Conservation (phyloP, 805 yeast genomes). For the Blastobotrys muscicola region DNA sequence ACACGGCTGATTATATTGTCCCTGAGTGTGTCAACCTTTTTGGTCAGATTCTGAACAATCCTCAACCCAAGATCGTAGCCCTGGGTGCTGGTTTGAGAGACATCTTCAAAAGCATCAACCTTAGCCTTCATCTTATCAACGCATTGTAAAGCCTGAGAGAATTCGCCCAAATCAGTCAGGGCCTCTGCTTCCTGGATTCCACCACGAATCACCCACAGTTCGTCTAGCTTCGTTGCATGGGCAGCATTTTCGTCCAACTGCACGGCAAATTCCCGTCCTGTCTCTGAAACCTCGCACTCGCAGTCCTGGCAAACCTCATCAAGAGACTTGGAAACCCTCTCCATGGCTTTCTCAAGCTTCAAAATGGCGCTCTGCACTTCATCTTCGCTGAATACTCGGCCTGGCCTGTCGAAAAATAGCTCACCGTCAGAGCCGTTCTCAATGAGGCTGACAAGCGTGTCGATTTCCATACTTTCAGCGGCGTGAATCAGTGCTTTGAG, state of each 20-base stretch:
- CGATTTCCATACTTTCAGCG: too few species aligned
- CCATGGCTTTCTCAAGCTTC: too few species aligned
- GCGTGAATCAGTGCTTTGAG: too few species aligned
- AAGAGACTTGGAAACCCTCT: too few species aligned
- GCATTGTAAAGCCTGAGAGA: slow-evolving; percentile 11
- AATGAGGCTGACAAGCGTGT: too few species aligned
- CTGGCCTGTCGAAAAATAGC: too few species aligned
- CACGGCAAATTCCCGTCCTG: slow-evolving; percentile 4
- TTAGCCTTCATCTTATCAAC: slow-evolving; percentile 7
- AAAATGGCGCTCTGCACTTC: too few species aligned
- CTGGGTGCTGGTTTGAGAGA: background rate
- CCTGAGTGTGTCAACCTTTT: background rate
- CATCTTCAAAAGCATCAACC: slow-evolving; percentile 7
- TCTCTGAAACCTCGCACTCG: background rate
- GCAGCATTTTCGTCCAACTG: slow-evolving; percentile 4
- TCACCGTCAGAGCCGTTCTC: too few species aligned
- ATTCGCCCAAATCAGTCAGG: slow-evolving; percentile 13
- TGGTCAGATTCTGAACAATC: background rate
- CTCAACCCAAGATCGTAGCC: background rate
- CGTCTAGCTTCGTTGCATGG: slow-evolving; percentile 9
- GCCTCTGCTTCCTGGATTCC: slow-evolving; percentile 16
- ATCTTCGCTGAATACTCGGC: too few species aligned
- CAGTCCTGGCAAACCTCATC: too few species aligned
- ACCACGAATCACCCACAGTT: slow-evolving; percentile 15
- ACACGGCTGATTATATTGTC: background rate